Evolutionary conservation across 2,329 filamentous ascomycete species (phyloP), one percentile per base, ranked within the genome.

Genomic region (Bipolaris oryzae): DNA sequence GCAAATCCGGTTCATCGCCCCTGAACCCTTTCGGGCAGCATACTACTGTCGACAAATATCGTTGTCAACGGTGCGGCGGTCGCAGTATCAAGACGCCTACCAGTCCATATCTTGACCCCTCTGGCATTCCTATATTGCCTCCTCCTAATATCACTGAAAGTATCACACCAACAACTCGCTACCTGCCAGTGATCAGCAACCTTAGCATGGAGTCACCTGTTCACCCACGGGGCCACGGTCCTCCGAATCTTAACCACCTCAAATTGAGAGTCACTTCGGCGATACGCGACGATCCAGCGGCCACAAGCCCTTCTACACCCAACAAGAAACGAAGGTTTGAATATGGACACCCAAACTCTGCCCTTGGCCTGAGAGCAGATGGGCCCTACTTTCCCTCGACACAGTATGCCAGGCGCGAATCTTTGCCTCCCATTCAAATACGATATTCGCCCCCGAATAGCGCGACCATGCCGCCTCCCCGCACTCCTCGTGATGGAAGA

Each of bases 31-130:
- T 61, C 11, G 67, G 66, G 31, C 69, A 74, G 37, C 72, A 75
- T 46, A 71, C 74, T 10, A 77, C 73, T 50, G 66, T 73, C 20
- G 79, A 82, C 53, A 80, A 78, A 55, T 75, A 77, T 50, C 77
- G 85, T 62, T 94, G 90, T 71, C 80, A 82, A 33, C 91, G 87
- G 80, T 93, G 90, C 65, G 87, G 88, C 58, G 89, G 90, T 11
- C 81, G 86, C 10, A 87, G 83, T 69, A 86, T 88, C 67, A 82
- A 84, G 49, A 85, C 86, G 5, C 85, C 87, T 0, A 81, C 82
- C 37, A 87, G 86, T 7, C 85, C 87, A 0, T 82, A 75, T 55
- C 50, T 69, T 5, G 84, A 84, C 60, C 79, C 78, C 41, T 74
- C 74, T 50, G 47, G 54, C 72, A 75, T 56, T 63, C 77, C 64